phyloP scores from a whole-genome alignment of 345 rosid genomes.

The Raphanus raphanistrum region DNA sequence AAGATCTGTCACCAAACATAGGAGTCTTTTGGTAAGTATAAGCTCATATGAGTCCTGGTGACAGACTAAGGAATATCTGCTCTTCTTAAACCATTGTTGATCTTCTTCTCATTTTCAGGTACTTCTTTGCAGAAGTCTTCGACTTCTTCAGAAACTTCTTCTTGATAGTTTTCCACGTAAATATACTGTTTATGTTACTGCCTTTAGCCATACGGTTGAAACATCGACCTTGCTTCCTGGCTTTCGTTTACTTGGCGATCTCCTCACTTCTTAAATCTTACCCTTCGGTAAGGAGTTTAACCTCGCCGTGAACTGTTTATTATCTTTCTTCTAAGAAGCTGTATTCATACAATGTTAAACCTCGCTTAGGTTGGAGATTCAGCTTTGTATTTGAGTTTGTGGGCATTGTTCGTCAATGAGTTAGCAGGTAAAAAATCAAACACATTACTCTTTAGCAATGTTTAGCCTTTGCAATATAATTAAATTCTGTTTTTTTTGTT shows the following conservation, averaged over 20 bases:
- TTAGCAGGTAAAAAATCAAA: slow-evolving; percentile 63
- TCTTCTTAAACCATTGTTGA: not conserved
- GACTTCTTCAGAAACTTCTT: slow-evolving; percentile 88
- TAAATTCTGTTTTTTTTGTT: slow-evolving; percentile 21
- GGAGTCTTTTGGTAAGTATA: slow-evolving; percentile 82
- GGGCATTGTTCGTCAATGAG: slow-evolving; percentile 82
- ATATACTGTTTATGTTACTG: slow-evolving; percentile 76
- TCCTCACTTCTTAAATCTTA: slow-evolving; percentile 87
- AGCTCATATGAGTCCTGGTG: not conserved
- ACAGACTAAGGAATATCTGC: not conserved
- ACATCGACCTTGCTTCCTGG: slow-evolving; percentile 91
- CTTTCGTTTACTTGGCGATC: slow-evolving; percentile 77
- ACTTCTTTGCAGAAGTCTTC: slow-evolving; percentile 97
- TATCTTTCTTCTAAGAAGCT: not conserved
- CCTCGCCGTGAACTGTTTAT: not conserved
- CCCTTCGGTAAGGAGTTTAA: slow-evolving; percentile 71
- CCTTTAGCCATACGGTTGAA: slow-evolving; percentile 84
- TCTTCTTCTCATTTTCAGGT: slow-evolving; percentile 59
- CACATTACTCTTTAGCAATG: slow-evolving; percentile 1
- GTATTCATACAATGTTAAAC: not conserved
- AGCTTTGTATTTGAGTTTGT: slow-evolving; percentile 75
- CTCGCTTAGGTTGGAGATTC: slow-evolving; percentile 82
- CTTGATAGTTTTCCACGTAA: slow-evolving; percentile 80
- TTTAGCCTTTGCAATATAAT: slow-evolving; percentile 19
- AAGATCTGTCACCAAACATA: slow-evolving; percentile 92